These are phyloP conservation scores for Dichomitus squalens DNA, from an alignment of 1,284 basidiomycete species.

Conservation along the genomic window DNA sequence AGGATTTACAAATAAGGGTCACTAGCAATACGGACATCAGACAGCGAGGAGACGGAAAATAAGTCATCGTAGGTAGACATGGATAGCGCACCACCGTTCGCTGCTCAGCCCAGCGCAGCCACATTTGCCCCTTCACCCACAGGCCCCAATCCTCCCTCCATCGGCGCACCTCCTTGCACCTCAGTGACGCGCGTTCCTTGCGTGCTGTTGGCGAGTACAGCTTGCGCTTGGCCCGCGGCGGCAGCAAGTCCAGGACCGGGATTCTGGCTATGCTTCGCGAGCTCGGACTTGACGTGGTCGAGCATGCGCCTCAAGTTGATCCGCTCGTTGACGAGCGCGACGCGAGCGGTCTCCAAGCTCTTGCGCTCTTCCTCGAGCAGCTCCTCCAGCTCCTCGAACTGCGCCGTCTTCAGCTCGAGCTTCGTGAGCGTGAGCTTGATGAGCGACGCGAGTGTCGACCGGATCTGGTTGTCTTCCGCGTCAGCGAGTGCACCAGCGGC, in stretches of 20 bases:
- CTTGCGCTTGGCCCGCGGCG: slow-evolving; percentile 37
- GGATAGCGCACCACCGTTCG: background rate
- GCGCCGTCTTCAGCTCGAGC: slow-evolving; percentile 90
- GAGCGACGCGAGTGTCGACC: slow-evolving; percentile 79
- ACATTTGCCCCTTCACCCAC: slow-evolving; percentile 31
- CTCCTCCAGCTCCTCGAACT: slow-evolving; percentile 91
- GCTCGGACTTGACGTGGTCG: slow-evolving; percentile 63
- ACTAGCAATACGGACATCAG: slow-evolving; percentile 2
- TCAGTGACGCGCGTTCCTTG: slow-evolving; percentile 59
- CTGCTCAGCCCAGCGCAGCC: slow-evolving; percentile 29
- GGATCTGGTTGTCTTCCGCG: slow-evolving; percentile 86
- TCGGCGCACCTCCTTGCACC: slow-evolving; percentile 39
- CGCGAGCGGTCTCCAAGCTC: slow-evolving; percentile 69
- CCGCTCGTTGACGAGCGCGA: slow-evolving; percentile 69
- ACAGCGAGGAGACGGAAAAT: slow-evolving; percentile 6
- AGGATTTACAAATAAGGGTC: slow-evolving; percentile 12
- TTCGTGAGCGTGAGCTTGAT: slow-evolving; percentile 93
- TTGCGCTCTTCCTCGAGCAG: slow-evolving; percentile 86
- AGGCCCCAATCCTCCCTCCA: slow-evolving; percentile 38
- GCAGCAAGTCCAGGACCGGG: slow-evolving; percentile 26
- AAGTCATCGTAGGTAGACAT: slow-evolving; percentile 1
- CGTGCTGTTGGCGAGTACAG: slow-evolving; percentile 50
- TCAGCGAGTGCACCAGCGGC: slow-evolving; percentile 83
- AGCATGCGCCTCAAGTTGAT: slow-evolving; percentile 65
- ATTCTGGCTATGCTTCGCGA: slow-evolving; percentile 48